Percentiles rank a stretch among this genome's conserved stretches.
Evolutionary conservation across 225 moss, liverwort and hornwort species (phyloP).

Genomic region (Asterella californica): DNA sequence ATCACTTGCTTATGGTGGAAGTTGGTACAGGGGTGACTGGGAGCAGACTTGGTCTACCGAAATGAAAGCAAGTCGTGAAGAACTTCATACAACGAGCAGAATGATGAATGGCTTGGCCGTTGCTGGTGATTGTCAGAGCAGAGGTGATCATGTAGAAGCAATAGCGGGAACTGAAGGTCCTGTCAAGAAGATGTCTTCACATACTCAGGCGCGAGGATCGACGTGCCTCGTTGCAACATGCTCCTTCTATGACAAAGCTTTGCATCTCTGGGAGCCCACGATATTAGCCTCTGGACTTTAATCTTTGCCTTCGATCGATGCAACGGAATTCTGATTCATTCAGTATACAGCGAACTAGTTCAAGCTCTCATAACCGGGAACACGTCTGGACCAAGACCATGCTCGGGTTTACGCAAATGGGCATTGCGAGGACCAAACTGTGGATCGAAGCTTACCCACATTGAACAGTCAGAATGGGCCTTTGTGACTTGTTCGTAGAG

Average conservation of each 20-base stretch:
- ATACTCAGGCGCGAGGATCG: background rate
- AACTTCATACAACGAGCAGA: background rate
- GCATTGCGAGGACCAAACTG: no score
- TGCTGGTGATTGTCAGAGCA: background rate
- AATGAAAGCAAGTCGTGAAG: no score
- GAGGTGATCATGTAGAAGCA: background rate
- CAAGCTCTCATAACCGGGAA: no score
- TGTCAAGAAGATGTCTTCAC: background rate
- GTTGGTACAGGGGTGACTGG: slow-evolving; percentile 56
- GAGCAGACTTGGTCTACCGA: background rate
- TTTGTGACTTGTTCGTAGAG: no score
- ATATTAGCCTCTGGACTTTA: slow-evolving; percentile 7
- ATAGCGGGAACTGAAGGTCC: no score
- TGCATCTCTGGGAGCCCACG: slow-evolving; percentile 76
- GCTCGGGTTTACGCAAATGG: no score
- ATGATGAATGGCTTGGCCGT: background rate
- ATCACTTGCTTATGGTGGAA: slow-evolving; percentile 76
- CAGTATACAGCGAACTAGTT: no score
- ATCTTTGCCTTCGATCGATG: no score
- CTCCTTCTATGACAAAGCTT: slow-evolving; percentile 81
- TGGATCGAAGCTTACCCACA: no score
- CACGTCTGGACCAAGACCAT: no score
- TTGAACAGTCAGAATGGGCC: no score
- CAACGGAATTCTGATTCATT: no score
- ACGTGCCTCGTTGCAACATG: slow-evolving; percentile 57